Conservation (phyloP, 306 rosid species). For the Sesbania bispinosa region DNA sequence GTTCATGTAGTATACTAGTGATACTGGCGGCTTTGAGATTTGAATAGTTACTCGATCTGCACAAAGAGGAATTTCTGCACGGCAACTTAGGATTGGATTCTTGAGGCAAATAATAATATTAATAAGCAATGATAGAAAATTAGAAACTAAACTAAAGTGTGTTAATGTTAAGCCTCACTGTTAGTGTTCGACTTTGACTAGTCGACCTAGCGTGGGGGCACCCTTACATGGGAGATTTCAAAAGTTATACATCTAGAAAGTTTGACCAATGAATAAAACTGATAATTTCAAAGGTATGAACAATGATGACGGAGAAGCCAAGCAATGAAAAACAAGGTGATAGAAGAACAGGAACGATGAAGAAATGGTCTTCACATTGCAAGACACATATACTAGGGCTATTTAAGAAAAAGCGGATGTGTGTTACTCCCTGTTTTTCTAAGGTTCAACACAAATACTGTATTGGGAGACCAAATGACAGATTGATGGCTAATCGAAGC, state of each 20-base stretch:
- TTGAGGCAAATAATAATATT: background rate
- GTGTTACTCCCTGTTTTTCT: constrained; percentile 35
- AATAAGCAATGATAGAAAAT: background rate
- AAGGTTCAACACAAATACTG: constrained; percentile 28
- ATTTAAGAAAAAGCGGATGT: constrained; percentile 33
- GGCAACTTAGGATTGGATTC: background rate
- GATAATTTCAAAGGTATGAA: background rate
- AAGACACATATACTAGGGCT: constrained; percentile 25
- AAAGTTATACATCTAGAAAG: constrained; percentile 21
- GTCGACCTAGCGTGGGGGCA: constrained; percentile 21
- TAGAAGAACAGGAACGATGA: constrained; percentile 6
- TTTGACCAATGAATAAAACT: constrained; percentile 39
- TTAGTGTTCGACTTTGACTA: constrained; percentile 5
- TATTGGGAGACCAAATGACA: constrained; percentile 50
- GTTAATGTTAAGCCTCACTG: background rate
- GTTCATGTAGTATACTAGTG: background rate
- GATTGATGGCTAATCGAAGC: constrained; percentile 39
- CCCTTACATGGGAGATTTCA: constrained; percentile 29
- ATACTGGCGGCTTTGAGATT: background rate
- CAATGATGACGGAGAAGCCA: constrained; percentile 32
- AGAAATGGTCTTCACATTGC: constrained; percentile 36
- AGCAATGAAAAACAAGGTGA: constrained; percentile 33
- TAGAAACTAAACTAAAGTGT: background rate
- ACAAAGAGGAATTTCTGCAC: background rate
- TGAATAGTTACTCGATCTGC: background rate